phyloP scores from a whole-genome alignment of 108 stramenopile species.

The Nitzschia sp. region DNA sequence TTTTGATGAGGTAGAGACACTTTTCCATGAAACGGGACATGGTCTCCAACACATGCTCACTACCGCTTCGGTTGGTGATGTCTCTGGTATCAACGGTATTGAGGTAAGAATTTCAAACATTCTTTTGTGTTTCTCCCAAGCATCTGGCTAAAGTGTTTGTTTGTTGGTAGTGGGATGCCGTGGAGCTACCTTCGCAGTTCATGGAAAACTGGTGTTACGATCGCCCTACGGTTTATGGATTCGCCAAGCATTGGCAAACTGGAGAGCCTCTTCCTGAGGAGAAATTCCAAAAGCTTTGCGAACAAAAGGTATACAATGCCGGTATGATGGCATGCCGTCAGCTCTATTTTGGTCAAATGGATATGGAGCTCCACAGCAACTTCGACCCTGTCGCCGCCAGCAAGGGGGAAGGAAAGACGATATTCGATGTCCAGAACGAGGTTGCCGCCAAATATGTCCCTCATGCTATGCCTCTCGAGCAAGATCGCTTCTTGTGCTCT shows the following conservation, averaged over 20 bases:
- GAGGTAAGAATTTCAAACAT: constrained; percentile 31
- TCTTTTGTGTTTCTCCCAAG: too few species aligned
- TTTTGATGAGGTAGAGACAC: constrained; percentile 96
- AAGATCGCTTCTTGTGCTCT: constrained; percentile 96
- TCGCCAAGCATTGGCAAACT: constrained; percentile 98
- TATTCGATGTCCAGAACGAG: constrained; percentile 90
- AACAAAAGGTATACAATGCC: constrained; percentile 89
- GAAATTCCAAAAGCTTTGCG: constrained; percentile 92
- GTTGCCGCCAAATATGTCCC: constrained; percentile 88
- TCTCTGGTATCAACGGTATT: constrained; percentile 95
- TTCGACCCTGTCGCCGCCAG: constrained; percentile 68
- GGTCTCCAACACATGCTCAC: constrained; percentile 98
- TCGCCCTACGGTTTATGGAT: constrained; percentile 81
- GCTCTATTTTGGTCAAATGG: constrained; percentile 93
- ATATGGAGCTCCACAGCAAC: constrained; percentile 92
- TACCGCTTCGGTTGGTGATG: constrained; percentile 88
- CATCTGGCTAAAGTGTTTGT: too few species aligned
- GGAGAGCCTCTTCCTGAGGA: constrained; percentile 94
- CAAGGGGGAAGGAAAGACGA: constrained; percentile 57
- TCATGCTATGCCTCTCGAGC: constrained; percentile 79
- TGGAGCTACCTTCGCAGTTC: constrained; percentile 97
- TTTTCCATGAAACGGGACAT: constrained; percentile 96
- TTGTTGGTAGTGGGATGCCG: constrained; percentile 89
- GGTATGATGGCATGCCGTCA: constrained; percentile 95
- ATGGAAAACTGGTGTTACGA: constrained; percentile 99